Conservation (phyloP, 176 grass and related monocot genomes). For the Oryza officinalis region DNA sequence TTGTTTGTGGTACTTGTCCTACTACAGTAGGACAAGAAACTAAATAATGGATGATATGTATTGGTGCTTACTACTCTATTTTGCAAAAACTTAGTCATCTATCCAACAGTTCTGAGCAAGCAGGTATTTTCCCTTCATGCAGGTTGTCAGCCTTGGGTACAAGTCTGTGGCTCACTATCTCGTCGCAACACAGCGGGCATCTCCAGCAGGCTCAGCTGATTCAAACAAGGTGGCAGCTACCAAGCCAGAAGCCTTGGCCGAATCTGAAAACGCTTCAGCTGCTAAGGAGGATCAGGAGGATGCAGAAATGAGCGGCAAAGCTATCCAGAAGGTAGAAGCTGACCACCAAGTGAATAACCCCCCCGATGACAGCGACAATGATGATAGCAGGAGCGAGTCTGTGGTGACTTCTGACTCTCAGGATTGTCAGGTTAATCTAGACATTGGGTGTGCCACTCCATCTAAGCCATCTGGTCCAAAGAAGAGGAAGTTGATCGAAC, state of each 20-base stretch:
- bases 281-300: not conserved
- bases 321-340: not conserved
- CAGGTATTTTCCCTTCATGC: not conserved
- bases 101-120: not conserved
- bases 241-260: conserved; percentile 13
- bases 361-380: conserved; percentile 1
- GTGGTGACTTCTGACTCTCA: conserved; percentile 37
- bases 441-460: conserved; percentile 30
- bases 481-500: conserved; percentile 45
- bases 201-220: conserved; percentile 37
- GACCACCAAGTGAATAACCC: conserved; percentile 13
- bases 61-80: not conserved
- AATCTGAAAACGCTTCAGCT: conserved; percentile 30
- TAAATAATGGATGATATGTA: not conserved
- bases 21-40: not conserved
- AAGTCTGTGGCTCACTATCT: conserved; percentile 95
- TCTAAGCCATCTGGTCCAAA: conserved; percentile 10
- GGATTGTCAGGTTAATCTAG: conserved; percentile 18
- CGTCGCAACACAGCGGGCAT: conserved; percentile 57
- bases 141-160: conserved; percentile 68
- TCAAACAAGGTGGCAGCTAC: conserved; percentile 16
- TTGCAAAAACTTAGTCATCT: not conserved
- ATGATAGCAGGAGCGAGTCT: conserved; percentile 7
- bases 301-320: conserved; percentile 37
- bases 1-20: not conserved